These are phyloP conservation scores for Erodium moschatum DNA, from an alignment of 441 rosid genomes.

Conservation along the genomic window DNA sequence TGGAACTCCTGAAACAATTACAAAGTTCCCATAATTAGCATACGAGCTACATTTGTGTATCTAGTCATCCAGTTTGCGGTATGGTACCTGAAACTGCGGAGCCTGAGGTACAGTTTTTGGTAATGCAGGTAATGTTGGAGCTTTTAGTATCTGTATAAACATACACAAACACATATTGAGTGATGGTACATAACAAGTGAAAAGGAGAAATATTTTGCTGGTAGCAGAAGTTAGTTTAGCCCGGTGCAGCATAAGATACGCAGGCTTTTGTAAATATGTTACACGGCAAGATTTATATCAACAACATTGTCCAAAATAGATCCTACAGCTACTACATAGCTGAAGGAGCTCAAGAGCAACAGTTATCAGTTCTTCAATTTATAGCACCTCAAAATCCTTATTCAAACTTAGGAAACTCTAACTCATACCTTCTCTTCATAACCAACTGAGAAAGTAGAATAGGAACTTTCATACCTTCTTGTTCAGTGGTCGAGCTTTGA, in stretches of 20 bases:
- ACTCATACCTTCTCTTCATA: too few relatives aligned
- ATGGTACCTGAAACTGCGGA: constrained; percentile 70
- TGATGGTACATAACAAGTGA: background rate
- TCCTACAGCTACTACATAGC: too few relatives aligned
- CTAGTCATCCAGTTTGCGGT: background rate
- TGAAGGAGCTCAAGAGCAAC: too few relatives aligned
- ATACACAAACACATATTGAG: constrained; percentile 1
- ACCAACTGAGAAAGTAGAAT: too few relatives aligned
- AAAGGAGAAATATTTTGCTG: constrained; percentile 2
- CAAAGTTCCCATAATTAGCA: constrained; percentile 8
- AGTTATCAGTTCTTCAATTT: too few relatives aligned
- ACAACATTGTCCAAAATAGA: too few relatives aligned
- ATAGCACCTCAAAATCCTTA: too few relatives aligned
- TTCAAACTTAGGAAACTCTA: background rate
- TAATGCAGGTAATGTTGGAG: constrained; percentile 49
- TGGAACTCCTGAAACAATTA: constrained; percentile 65
- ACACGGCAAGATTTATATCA: too few relatives aligned
- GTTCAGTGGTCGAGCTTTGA: constrained; percentile 88
- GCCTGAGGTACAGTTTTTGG: constrained; percentile 66
- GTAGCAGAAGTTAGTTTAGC: too few relatives aligned
- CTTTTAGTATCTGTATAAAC: constrained; percentile 57
- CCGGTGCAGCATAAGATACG: too few relatives aligned
- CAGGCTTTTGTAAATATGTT: too few relatives aligned
- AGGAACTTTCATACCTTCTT: constrained; percentile 49
- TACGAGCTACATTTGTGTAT: background rate